phyloP scores from a whole-genome alignment of 106 monocot species.

The Dioscorea alata region DNA sequence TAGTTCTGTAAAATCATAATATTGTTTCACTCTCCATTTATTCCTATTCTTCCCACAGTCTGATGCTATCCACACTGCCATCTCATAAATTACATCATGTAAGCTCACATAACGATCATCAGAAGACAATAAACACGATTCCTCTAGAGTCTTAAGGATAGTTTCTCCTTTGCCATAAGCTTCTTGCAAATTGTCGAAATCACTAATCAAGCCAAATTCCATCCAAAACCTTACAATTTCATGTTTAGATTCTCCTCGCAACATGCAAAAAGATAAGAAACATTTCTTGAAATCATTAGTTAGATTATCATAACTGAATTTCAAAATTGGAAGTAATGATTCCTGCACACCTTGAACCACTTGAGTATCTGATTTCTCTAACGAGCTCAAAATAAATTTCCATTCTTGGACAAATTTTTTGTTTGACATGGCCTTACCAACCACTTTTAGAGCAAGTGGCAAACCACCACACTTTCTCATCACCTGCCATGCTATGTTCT shows the following conservation, averaged over 20 bases:
- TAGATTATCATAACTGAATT: slow-evolving; percentile 21
- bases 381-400: too few relatives aligned
- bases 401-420: too few relatives aligned
- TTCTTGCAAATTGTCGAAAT: background rate
- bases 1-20: background rate
- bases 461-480: too few relatives aligned
- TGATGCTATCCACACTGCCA: too few relatives aligned
- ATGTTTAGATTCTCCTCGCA: slow-evolving; percentile 4
- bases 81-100: too few relatives aligned
- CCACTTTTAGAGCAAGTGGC: background rate
- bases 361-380: background rate
- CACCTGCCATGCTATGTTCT: slow-evolving; percentile 9
- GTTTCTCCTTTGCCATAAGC: background rate
- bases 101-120: background rate
- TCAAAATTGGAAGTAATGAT: too few relatives aligned
- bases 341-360: background rate
- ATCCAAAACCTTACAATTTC: slow-evolving; percentile 23
- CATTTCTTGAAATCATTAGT: background rate
- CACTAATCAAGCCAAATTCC: slow-evolving; percentile 5
- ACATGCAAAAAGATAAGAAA: slow-evolving; percentile 19
- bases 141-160: background rate
- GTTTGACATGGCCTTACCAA: too few relatives aligned
- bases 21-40: background rate
- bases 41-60: too few relatives aligned
- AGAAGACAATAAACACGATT: slow-evolving; percentile 9